These are phyloP conservation scores for Pythium aquatile DNA, from an alignment of 352 stramenopile species.

Conservation along the genomic window DNA sequence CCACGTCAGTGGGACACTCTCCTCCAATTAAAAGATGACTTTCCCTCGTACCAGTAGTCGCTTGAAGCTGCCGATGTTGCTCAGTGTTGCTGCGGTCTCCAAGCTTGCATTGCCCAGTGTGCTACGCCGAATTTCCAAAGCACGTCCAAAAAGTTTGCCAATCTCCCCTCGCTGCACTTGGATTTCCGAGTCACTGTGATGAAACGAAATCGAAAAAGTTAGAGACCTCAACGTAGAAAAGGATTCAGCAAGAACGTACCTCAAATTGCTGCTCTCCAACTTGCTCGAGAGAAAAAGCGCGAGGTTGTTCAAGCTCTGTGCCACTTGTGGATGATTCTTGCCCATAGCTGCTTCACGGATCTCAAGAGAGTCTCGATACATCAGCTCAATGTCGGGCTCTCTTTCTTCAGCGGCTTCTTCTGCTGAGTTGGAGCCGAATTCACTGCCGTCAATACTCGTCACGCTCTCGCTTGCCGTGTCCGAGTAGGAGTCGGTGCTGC, in stretches of 20 bases:
- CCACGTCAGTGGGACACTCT: not conserved
- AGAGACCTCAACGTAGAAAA: not conserved
- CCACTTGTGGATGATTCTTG: slow-evolving; percentile 72
- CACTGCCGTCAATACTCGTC: slow-evolving; percentile 18
- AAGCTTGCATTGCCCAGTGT: slow-evolving; percentile 76
- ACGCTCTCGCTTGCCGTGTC: slow-evolving; percentile 25
- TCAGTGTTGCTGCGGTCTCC: slow-evolving; percentile 75
- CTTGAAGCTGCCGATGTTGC: slow-evolving; percentile 86
- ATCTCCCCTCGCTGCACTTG: slow-evolving; percentile 49
- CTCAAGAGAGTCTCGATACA: slow-evolving; percentile 77
- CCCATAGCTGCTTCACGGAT: slow-evolving; percentile 70
- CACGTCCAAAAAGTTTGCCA: slow-evolving; percentile 58
- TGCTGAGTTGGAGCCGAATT: slow-evolving; percentile 9
- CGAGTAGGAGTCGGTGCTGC: slow-evolving; percentile 11
- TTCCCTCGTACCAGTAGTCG: slow-evolving; percentile 47
- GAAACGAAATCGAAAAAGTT: no score
- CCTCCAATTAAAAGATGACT: not conserved
- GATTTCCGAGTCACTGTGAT: slow-evolving; percentile 27
- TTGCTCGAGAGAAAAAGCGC: slow-evolving; percentile 70
- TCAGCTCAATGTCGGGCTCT: slow-evolving; percentile 53
- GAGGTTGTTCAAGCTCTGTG: slow-evolving; percentile 80
- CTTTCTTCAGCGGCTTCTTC: slow-evolving; percentile 18
- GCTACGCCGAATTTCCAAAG: slow-evolving; percentile 63
- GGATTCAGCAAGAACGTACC: slow-evolving; percentile 29
- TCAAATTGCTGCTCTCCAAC: slow-evolving; percentile 51